Base-by-base conservation (phyloP, 345 rosid species). In the Rhizophora mangle region DNA sequence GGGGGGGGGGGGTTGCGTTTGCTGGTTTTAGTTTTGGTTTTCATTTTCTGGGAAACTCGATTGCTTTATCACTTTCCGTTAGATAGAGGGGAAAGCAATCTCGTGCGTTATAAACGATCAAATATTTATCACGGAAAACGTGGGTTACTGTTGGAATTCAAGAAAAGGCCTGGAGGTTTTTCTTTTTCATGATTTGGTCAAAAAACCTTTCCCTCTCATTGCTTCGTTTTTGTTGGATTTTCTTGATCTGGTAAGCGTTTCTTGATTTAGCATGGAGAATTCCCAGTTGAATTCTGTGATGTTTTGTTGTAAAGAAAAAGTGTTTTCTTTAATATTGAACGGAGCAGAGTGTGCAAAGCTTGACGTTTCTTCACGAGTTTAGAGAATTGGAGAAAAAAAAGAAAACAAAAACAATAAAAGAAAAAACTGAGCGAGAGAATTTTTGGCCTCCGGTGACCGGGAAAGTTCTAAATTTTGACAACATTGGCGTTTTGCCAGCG, bases 311-410 rank as follows among this genome's bases (percentile, higher is more conserved):
- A 5, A 26, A 60, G 72, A 66, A 59, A 59, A 34, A 63, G 49
- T 5, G 27, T 37, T 19, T 77, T 69, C 86, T 78, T 82, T 72
- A 58, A 54, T 57, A 62, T 49, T 76, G 87, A 76, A 74, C 80
- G 71, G 80, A 76, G 79, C 76, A 70, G 78, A 65, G 72, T 29
- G 26, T 20, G 5, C 15, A 22, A 24, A 34, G 74, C 71, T 83
- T 58, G 82, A 87, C 82, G 80, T 79, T 82, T 69, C 81, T 82
- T 80, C 15, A 78, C 76, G 83, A 64, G 34, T 60, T 66, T 60
- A 67, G 56, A 32, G 69, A 55, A 55, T 55, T 13, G 15, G 29
- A 24, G 0, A 55, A 22, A 55, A 55, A 13, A 55, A 21, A 9
- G 13, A 11, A 39, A 39, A 10, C 11, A 39, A 39, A 32, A 32